Evolutionary conservation across 768 basidiomycete genomes (phyloP).

Genomic region (Cyclocybe cylindracea): DNA sequence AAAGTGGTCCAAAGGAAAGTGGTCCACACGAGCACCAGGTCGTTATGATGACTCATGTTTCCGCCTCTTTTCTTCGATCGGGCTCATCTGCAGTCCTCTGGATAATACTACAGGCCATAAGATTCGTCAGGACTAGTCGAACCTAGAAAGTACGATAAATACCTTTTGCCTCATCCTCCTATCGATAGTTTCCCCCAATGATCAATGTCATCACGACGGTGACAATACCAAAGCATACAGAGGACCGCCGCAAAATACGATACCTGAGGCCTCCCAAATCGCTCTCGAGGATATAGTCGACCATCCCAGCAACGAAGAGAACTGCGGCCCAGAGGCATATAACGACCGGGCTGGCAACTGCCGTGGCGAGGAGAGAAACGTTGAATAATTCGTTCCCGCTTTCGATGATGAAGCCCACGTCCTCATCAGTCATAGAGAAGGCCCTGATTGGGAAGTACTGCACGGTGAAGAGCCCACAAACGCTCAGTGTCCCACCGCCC

Average conservation of each 20-base stretch:
- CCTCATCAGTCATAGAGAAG: not conserved
- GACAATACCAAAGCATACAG: conserved; percentile 2
- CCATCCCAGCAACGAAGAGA: not conserved
- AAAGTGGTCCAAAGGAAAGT: too few species aligned
- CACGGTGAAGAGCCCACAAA: conserved; percentile 9
- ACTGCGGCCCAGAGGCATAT: conserved; percentile 1
- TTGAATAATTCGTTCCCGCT: not conserved
- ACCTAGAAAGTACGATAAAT: too few species aligned
- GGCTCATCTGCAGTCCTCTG: too few species aligned
- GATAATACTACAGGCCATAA: too few species aligned
- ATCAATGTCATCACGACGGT: conserved; percentile 2
- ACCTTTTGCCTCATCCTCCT: too few species aligned
- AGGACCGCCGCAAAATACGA: conserved; percentile 1
- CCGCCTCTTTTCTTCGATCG: too few species aligned
- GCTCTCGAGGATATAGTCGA: not conserved
- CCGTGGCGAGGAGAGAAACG: not conserved
- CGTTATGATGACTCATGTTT: too few species aligned
- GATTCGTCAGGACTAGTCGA: too few species aligned
- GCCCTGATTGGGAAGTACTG: conserved; percentile 10
- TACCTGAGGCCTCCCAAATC: not conserved
- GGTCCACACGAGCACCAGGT: too few species aligned
- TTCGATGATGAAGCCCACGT: conserved; percentile 1
- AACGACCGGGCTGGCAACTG: conserved; percentile 1
- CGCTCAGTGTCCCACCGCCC: conserved; percentile 4
- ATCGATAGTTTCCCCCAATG: not conserved